Evolutionary conservation across 805 yeast species (phyloP), one percentile per base, ranked within the genome.

Genomic region (Debaryomyces tyrocola): DNA sequence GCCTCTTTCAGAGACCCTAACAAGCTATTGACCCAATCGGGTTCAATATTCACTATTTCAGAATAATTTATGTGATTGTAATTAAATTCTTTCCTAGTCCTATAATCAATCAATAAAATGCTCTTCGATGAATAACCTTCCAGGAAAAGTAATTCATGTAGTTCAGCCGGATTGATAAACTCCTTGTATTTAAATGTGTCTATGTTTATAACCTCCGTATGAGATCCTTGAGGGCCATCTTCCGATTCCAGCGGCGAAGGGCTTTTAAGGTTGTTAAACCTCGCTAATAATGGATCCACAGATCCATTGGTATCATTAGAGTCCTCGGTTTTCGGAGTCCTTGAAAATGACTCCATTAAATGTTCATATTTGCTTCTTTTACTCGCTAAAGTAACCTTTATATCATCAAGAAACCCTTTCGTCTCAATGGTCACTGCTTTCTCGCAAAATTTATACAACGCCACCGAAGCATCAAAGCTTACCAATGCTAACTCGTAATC

Each of bases 11-110:
- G 48, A 14, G 2, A 14, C 31, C 52, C 51, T 8, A 52, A 43
- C 6, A 70, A 41, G 24, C 53, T 41, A 18, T 43, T 44, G 1
- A 65, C 39, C 20, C 51, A 45, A 3, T 52, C 42, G 17, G 97
- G 97, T 44, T 89, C 96, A 15, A 91, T 76, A 59, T 91, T 87
- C 9, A 88, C 75, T 7, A 86, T 63, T 44, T 85, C 79, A 2
- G 69, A 65, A 20, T 80, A 67, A 10, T 77, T 69, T 18, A 91
- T 81, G 62, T 90, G 97, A 40, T 79, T 78, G 37, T 70, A 67
- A 40, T 80, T 78, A 58, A 77, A 90, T 33, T 80, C 83, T 15
- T 69, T 70, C 34, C 84, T 70, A 14, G 84, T 69, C 53, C 97
- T 71, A 36, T 83, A 76, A 61, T 92, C 98, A 6, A 92, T 75